These are phyloP conservation scores for Cnidoscolus chayamansa DNA, from an alignment of 441 rosid species.

Conservation along the genomic window DNA sequence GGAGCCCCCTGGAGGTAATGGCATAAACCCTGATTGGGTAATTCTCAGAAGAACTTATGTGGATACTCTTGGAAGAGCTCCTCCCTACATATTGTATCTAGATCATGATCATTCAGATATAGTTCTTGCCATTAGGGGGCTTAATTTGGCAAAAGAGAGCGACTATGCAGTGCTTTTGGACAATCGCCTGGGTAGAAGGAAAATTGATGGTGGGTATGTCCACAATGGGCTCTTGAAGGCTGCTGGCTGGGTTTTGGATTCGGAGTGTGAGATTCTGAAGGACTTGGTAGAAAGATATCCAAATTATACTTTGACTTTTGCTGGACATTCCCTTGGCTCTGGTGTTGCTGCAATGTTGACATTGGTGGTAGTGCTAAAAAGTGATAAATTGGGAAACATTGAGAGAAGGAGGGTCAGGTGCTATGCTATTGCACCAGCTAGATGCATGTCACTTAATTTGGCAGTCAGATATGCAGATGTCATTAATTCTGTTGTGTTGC, in stretches of 20 bases:
- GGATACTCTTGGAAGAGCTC: conserved; percentile 68
- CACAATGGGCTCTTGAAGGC: conserved; percentile 85
- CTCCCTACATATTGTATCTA: conserved; percentile 68
- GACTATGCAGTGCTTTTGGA: conserved; percentile 80
- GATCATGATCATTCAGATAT: conserved; percentile 72
- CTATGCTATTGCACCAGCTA: conserved; percentile 86
- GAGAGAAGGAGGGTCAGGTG: conserved; percentile 75
- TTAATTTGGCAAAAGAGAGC: conserved; percentile 81
- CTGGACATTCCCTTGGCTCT: conserved; percentile 92
- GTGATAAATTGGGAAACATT: conserved; percentile 58
- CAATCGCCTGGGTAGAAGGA: conserved; percentile 68
- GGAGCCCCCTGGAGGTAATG: conserved; percentile 89
- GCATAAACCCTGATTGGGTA: conserved; percentile 68
- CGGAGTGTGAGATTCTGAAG: conserved; percentile 62
- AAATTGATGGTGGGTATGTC: conserved; percentile 83
- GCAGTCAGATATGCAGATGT: conserved; percentile 92
- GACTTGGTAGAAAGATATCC: conserved; percentile 56
- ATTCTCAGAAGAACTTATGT: conserved; percentile 52
- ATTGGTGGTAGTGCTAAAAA: conserved; percentile 52
- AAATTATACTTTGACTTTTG: conserved; percentile 70
- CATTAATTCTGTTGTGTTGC: conserved; percentile 83
- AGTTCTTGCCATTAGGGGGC: conserved; percentile 69
- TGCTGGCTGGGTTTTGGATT: conserved; percentile 71
- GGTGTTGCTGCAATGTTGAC: conserved; percentile 82
- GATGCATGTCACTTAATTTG: conserved; percentile 90